Evolutionary conservation across 2,329 filamentous ascomycete species (phyloP).

Genomic region (Botrytis tulipae): DNA sequence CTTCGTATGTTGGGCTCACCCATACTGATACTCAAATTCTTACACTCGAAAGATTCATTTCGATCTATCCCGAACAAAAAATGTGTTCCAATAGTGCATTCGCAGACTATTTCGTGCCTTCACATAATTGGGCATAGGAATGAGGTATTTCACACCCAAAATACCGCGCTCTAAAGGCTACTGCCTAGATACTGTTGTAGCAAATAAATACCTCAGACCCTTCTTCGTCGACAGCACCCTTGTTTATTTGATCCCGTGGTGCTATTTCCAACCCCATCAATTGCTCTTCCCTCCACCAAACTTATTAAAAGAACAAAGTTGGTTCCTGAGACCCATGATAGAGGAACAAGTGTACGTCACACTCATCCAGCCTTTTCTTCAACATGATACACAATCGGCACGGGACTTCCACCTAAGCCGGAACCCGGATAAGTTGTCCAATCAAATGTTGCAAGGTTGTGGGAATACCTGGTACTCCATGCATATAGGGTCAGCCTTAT

Average conservation of each 20-base stretch:
- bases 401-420: conserved; percentile 1
- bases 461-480: neutral
- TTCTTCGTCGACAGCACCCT: neutral
- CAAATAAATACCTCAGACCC: neutral
- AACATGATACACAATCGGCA: neutral
- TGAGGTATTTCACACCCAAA: neutral
- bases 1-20: neutral
- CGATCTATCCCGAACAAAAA: neutral
- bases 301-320: neutral
- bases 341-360: neutral
- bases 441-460: neutral
- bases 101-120: neutral
- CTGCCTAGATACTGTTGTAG: neutral
- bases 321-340: neutral
- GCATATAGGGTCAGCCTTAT: conserved; percentile 20
- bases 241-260: neutral
- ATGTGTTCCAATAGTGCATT: neutral
- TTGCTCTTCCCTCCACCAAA: neutral
- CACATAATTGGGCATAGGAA: neutral
- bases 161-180: neutral
- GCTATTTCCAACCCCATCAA: neutral
- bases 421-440: conserved; percentile 7
- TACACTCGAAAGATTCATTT: neutral
- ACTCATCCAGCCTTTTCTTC: neutral
- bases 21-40: neutral